Evolutionary conservation across 352 stramenopile genomes (phyloP), one percentile per base, ranked within the genome.

Genomic region (Sclerospora graminicola): DNA sequence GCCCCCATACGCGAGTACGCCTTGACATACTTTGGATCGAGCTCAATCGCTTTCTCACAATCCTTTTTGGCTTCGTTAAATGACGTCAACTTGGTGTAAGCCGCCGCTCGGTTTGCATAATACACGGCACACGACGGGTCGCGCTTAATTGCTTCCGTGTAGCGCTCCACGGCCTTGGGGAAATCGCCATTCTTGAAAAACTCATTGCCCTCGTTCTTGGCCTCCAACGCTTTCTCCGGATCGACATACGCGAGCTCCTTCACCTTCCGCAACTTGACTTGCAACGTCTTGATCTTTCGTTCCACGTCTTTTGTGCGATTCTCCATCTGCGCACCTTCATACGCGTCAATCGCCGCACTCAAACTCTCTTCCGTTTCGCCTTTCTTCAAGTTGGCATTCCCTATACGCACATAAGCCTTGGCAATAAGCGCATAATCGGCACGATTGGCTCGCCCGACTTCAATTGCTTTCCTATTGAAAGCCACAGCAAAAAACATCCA

Each of bases 11-110:
- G 94, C 19, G 86, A 93, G 76, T 96, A 99, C 9, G 96, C 96
- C 76, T 99, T 99, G 30, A 98, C 95, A 63, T 99, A 99, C 60
- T 97, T 98, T 4, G 89, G 89, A 68, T 99, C 97, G 13, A 99
- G 61, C 45, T 97, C 93, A 14, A 99, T 66, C 8, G 97, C 96
- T 68, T 98, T 98, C 65, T 99, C 93, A 51, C 96, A 97, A 53
- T 94, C 82, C 51, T 82, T 80, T 67, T 96, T 96, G 33, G 85
- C 85, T 46, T 91, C 80, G 27, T 84, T 66, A 43, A 88, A 95
- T 56, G 77, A 98, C 61, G 95, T 97, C 39, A 99, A 82, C 77
- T 99, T 99, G 35, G 89, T 97, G 48, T 98, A 92, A 14, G 96
- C 96, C 4, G 96, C 95, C 21, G 91, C 93, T 13, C 98, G 86